Evolutionary conservation across 805 yeast genomes (phyloP).

Genomic region (Diddensiella transvaalensis): DNA sequence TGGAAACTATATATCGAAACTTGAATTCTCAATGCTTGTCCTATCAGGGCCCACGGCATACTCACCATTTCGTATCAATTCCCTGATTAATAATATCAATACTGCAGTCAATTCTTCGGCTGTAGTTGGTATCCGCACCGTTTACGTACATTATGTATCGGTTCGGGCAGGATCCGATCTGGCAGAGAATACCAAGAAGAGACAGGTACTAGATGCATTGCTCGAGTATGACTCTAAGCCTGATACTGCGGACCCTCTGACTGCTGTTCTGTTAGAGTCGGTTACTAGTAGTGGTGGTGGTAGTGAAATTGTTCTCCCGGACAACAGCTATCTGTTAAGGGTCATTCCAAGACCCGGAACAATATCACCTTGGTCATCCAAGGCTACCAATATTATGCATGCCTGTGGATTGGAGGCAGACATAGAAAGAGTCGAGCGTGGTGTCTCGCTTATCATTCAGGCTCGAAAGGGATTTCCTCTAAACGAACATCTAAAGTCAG

Average conservation of each 20-base stretch:
- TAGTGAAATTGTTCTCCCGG: constrained; percentile 29
- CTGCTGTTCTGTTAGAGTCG: constrained; percentile 39
- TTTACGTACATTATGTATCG: constrained; percentile 79
- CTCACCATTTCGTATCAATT: constrained; percentile 79
- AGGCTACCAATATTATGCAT: constrained; percentile 90
- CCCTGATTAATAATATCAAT: constrained; percentile 68
- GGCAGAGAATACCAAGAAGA: constrained; percentile 25
- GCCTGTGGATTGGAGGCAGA: constrained; percentile 76
- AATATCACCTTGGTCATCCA: constrained; percentile 98
- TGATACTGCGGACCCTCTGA: constrained; percentile 48
- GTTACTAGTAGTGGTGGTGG: constrained; percentile 31
- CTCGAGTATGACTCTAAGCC: constrained; percentile 71
- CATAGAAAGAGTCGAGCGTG: constrained; percentile 87
- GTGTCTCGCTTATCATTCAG: constrained; percentile 67
- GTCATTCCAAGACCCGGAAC: constrained; percentile 92
- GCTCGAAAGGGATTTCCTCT: constrained; percentile 71
- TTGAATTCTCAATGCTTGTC: constrained; percentile 35
- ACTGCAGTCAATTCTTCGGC: constrained; percentile 63
- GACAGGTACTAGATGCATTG: constrained; percentile 51
- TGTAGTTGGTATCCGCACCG: constrained; percentile 66
- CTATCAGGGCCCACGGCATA: constrained; percentile 89
- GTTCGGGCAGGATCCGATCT: constrained; percentile 38
- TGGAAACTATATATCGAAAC: constrained; percentile 1
- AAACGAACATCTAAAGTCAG: constrained; percentile 48
- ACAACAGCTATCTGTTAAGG: constrained; percentile 55